Conservation (phyloP, 75 land plant genomes). For the Sequoia sempervirens region DNA sequence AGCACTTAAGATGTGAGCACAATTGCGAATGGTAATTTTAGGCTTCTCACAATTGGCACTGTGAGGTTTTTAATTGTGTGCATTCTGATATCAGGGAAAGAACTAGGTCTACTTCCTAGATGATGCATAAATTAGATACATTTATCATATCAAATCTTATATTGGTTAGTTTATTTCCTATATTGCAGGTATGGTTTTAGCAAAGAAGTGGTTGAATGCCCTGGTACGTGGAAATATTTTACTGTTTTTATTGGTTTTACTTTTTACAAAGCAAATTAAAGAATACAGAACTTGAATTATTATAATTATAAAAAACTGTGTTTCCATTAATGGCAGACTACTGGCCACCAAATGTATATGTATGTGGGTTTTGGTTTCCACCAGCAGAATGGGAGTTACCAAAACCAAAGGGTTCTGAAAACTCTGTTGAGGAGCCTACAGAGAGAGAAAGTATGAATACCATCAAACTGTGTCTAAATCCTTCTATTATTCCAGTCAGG, state of each 20-base stretch:
- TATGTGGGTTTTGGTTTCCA: constrained; percentile 91
- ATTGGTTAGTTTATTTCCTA: neutral
- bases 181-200: constrained; percentile 84
- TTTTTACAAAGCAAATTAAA: neutral
- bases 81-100: neutral
- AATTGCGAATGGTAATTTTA: neutral
- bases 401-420: constrained; percentile 29
- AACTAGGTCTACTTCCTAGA: neutral
- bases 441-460: neutral
- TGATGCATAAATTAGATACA: constrained; percentile 1
- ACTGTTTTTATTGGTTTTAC: neutral
- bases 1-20: neutral
- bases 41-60: neutral
- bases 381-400: constrained; percentile 61
- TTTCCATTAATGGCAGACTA: constrained; percentile 42
- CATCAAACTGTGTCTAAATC: constrained; percentile 29
- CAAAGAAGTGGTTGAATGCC: constrained; percentile 84
- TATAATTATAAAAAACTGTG: neutral
- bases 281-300: neutral
- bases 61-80: neutral
- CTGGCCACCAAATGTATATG: constrained; percentile 72
- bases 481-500: constrained; percentile 13
- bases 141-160: neutral
- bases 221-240: constrained; percentile 38
- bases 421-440: constrained; percentile 7